Base-by-base conservation (phyloP, 345 rosid species). In the Bruguiera sexangula region DNA sequence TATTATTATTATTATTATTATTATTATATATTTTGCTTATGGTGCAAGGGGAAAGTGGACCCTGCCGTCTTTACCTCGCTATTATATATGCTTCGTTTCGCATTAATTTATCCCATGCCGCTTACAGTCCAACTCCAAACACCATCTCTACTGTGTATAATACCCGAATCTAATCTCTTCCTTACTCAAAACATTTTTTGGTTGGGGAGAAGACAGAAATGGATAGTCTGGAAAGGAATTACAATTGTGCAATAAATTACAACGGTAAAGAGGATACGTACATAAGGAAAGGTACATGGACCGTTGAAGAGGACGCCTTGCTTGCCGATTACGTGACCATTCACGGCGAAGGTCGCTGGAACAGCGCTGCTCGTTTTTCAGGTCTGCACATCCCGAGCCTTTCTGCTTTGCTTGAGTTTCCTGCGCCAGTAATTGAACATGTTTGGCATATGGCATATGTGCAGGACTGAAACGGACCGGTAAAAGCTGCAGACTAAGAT, bases 331-430 rank as follows among this genome's bases (percentile, higher is more conserved):
- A 86, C 71, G 86, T 93, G 16, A 60, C 78, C 76, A 51, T 81
- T 62, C 87, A 93, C 37, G 97, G 98, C 4, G 97, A 93, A 84
- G 94, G 96, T 39, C 90, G 87, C 58, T 93, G 98, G 98, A 91
- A 89, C 66, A 63, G 82, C 3, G 87, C 84, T 48, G 97, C 98
- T 69, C 85, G 85, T 59, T 81, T 75, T 20, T 77, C 96, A 32
- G 96, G 96, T 86, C 11, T 56, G 60, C 60, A 43, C 50, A 13
- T 43, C 50, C 50, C 15, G 50, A 43, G 19, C 50, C 50, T 43
- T 0, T 15, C 50, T 43, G 50, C 50, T 43, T 43, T 43, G 50
- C 50, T 43, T 3, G 18, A 1, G 50, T 43, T 13, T 13, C 50
- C 19, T 43, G 50, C 3, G 50, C 18, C 19, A 43, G 15, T 13